Evolutionary conservation across 345 rosid species (phyloP).

Genomic region (Gossypium rotundifolium): DNA sequence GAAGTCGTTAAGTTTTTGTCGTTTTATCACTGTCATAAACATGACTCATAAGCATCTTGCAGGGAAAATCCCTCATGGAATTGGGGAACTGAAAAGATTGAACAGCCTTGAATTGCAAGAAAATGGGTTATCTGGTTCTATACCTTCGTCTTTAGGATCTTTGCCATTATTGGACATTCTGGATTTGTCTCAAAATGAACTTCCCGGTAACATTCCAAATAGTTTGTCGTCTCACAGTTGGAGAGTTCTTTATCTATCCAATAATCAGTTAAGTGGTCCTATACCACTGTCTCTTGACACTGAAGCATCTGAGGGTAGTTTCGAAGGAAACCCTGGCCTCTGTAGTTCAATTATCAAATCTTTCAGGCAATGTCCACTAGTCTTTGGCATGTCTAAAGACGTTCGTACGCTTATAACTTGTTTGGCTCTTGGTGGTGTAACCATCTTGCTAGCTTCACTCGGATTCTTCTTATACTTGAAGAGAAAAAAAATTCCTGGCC

Average conservation of each 20-base stretch:
- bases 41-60: conserved; percentile 62
- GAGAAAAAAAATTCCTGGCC: conserved; percentile 41
- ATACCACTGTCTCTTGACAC: conserved; percentile 58
- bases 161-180: conserved; percentile 62
- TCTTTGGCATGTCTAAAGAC: conserved; percentile 39
- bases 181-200: conserved; percentile 58
- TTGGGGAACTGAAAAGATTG: conserved; percentile 49
- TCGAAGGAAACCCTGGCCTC: conserved; percentile 59
- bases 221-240: conserved; percentile 48
- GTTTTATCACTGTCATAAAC: conserved; percentile 51
- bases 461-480: conserved; percentile 46
- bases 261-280: conserved; percentile 54
- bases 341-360: conserved; percentile 56
- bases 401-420: conserved; percentile 42
- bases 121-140: conserved; percentile 48
- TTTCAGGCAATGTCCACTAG: conserved; percentile 42
- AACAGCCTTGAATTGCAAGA: conserved; percentile 53
- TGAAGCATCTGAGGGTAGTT: conserved; percentile 64
- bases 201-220: conserved; percentile 59
- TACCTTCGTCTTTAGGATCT: conserved; percentile 60
- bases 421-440: conserved; percentile 42
- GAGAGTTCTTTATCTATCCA: conserved; percentile 44
- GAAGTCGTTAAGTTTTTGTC: conserved; percentile 50
- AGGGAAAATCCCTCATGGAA: conserved; percentile 47
- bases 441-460: conserved; percentile 38